Evolutionary conservation across 371 early-diverging fungal genomes (phyloP), one percentile per base, ranked within the genome.

Genomic region (Mucor indicus): DNA sequence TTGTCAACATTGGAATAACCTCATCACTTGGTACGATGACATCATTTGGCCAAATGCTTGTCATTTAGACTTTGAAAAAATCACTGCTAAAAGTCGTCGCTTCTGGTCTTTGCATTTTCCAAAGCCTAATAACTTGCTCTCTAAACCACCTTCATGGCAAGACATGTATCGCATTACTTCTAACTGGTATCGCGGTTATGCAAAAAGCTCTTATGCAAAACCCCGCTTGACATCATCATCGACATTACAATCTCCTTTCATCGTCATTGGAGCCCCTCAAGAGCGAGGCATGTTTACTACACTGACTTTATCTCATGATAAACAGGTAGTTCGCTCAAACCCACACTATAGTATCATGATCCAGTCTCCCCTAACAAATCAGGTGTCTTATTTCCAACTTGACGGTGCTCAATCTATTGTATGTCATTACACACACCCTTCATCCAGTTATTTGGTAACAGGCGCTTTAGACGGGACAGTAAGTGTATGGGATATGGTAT

Each of bases 381-480:
- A 64, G 9, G n/a, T n/a, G n/a, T n/a, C n/a, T n/a, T n/a, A n/a
- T n/a, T n/a, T n/a, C n/a, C n/a, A n/a, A n/a, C n/a, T n/a, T n/a
- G 24, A 16, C 9, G 11, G 21, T 9, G 11, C 29, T 27, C 71
- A 72, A 38, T 65, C 67, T 2, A 70, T 81, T 15, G 60, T 71
- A 3, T 79, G 77, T 24, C 82, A 78, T 43, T 76, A 67, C 27
- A 61, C 78, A 0, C 66, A 73, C 10, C 59, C 69, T 1, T 38
- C 62, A 0, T 63, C 77, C 3, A 38, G 57, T 6, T 77, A 69
- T 53, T 27, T 81, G 13, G 79, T 75, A 3, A 81, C 80, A 1
- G 82, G 82, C 9, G 73, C 70, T 17, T 46, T 81, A 37, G 69
- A 79, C 45, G 82, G 82, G 13, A 64, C 77, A 9, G 79, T 81